These are phyloP conservation scores for Chaetomiaceae sp. DNA, from an alignment of 2,329 filamentous ascomycete species.

Conservation along the genomic window DNA sequence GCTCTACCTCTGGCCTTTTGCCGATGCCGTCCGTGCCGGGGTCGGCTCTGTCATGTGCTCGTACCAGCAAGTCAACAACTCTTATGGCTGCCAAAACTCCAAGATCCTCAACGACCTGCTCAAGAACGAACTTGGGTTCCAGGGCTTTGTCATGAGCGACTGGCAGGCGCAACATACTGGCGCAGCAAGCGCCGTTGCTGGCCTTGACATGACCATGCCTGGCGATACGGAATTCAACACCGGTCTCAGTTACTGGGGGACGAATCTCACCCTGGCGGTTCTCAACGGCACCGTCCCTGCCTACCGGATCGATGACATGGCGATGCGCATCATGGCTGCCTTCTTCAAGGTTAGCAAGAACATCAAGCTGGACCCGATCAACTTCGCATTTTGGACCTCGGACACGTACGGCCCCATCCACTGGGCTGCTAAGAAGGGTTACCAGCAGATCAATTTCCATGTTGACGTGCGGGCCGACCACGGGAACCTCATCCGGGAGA, in stretches of 20 bases:
- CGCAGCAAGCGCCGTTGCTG: conserved; percentile 60
- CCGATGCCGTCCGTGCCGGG: conserved; percentile 54
- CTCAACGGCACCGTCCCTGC: conserved; percentile 85
- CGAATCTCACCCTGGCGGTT: conserved; percentile 81
- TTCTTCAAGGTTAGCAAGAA: conserved; percentile 62
- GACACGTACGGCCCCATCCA: conserved; percentile 71
- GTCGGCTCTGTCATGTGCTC: conserved; percentile 47
- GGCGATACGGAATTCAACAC: conserved; percentile 75
- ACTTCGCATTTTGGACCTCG: conserved; percentile 83
- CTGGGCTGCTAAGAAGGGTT: conserved; percentile 54
- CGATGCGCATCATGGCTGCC: conserved; percentile 71
- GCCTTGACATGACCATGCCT: conserved; percentile 85
- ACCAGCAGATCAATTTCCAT: conserved; percentile 69
- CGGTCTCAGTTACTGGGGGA: conserved; percentile 72
- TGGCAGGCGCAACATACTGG: conserved; percentile 65
- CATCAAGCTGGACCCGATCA: conserved; percentile 52
- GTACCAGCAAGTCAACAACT: conserved; percentile 63
- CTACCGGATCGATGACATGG: conserved; percentile 89
- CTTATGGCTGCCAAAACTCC: conserved; percentile 62
- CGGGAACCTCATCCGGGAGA: conserved; percentile 64
- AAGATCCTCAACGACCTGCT: conserved; percentile 57
- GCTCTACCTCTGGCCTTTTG: conserved; percentile 60
- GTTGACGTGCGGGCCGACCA: conserved; percentile 81
- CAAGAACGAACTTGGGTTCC: conserved; percentile 62
- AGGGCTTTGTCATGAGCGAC: conserved; percentile 58